phyloP scores from a whole-genome alignment of 495 filamentous ascomycete species.

The Xylaria bambusicola region DNA sequence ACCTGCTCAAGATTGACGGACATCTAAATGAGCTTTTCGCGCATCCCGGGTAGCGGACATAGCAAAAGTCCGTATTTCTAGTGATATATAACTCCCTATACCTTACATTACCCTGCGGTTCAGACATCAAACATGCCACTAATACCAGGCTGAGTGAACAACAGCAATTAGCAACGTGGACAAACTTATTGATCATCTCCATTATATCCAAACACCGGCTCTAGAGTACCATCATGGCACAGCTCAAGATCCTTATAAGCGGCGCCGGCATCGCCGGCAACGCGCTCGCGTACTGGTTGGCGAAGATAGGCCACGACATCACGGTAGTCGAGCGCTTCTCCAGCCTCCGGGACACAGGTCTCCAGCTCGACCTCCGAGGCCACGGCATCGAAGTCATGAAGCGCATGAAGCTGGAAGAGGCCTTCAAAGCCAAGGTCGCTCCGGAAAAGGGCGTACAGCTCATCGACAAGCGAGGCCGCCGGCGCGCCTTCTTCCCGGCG shows the following conservation, averaged over 20 bases:
- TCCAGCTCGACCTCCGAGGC: constrained; percentile 53
- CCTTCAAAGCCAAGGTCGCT: constrained; percentile 40
- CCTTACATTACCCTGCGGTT: no score
- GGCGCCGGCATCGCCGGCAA: constrained; percentile 48
- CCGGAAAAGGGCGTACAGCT: constrained; percentile 47
- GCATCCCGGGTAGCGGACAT: not conserved
- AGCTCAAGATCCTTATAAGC: constrained; percentile 48
- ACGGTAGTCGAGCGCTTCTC: constrained; percentile 56
- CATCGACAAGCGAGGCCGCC: constrained; percentile 40
- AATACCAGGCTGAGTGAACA: not conserved
- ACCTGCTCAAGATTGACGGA: no score
- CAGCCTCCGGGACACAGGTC: constrained; percentile 47
- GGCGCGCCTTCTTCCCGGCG: constrained; percentile 43
- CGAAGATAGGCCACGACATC: constrained; percentile 51
- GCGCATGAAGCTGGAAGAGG: constrained; percentile 53
- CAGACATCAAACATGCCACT: not conserved
- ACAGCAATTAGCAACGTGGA: not conserved
- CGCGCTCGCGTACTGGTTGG: constrained; percentile 54
- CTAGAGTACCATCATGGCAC: constrained; percentile 19
- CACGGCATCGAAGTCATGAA: constrained; percentile 50
- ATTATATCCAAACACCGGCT: not conserved
- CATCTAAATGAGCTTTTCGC: not conserved
- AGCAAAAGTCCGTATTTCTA: not conserved
- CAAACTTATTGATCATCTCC: not conserved
- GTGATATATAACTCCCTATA: constrained; percentile 1